These are phyloP conservation scores for Wickerhamiella infanticola DNA, from an alignment of 1,139 yeast species.

Conservation along the genomic window DNA sequence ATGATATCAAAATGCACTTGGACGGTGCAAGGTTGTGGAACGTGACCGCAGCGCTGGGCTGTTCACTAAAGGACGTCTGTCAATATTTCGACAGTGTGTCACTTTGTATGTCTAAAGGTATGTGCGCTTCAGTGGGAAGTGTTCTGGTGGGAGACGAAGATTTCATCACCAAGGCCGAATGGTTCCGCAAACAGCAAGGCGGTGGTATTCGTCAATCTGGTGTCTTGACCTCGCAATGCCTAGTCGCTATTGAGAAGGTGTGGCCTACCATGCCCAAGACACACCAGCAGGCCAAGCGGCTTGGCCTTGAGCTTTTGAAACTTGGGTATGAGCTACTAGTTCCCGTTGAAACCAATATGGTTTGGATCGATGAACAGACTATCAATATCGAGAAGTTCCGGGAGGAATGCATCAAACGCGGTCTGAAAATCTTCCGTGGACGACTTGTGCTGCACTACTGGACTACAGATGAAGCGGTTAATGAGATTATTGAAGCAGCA, in stretches of 20 bases:
- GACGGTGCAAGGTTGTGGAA: constrained; percentile 97
- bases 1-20: constrained; percentile 56
- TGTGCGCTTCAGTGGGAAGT: constrained; percentile 93
- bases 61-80: constrained; percentile 43
- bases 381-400: constrained; percentile 45
- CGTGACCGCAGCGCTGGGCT: constrained; percentile 51
- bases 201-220: constrained; percentile 94
- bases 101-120: constrained; percentile 73
- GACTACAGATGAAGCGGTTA: constrained; percentile 24
- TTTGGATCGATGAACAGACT: constrained; percentile 54
- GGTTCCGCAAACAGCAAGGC: constrained; percentile 85
- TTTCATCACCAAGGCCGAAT: constrained; percentile 59
- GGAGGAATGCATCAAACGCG: constrained; percentile 42
- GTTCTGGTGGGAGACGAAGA: constrained; percentile 55
- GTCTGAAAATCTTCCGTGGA: constrained; percentile 51
- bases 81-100: constrained; percentile 75
- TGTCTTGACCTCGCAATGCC: constrained; percentile 67
- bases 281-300: constrained; percentile 51
- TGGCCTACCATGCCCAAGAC: constrained; percentile 44
- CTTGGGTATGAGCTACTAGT: constrained; percentile 42
- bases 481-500: constrained; percentile 41
- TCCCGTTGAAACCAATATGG: constrained; percentile 80
- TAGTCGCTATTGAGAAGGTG: constrained; percentile 60
- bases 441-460: constrained; percentile 82
- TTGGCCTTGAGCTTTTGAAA: constrained; percentile 38